phyloP scores from a whole-genome alignment of 768 basidiomycete genomes.

The Podaxis sp. region DNA sequence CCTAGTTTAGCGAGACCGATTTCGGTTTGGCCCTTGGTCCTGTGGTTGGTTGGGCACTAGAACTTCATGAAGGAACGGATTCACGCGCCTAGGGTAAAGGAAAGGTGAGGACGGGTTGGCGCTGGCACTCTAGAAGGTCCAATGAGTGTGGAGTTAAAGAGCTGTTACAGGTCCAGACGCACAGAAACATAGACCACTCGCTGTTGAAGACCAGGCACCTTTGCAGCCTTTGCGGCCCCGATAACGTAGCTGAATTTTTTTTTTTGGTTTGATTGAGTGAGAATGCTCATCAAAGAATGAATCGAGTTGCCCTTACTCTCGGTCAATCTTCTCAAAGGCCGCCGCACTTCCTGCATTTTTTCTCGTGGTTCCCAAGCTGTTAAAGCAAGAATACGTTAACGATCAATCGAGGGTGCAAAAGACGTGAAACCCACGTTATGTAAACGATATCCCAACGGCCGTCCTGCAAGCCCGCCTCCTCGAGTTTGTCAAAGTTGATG shows the following conservation, averaged over 20 bases:
- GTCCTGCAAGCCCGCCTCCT: conserved; percentile 47
- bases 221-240: conserved; percentile 68
- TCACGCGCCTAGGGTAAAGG: conserved; percentile 49
- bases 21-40: conserved; percentile 79
- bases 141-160: background rate
- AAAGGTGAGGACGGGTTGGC: conserved; percentile 50
- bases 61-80: background rate
- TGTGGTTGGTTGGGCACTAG: conserved; percentile 24
- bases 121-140: conserved; percentile 37
- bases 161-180: conserved; percentile 19
- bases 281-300: background rate
- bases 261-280: background rate
- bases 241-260: conserved; percentile 60
- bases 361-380: conserved; percentile 65
- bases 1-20: conserved; percentile 63
- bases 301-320: conserved; percentile 48
- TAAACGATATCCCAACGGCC: conserved; percentile 76
- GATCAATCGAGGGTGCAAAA: background rate
- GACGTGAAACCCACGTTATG: conserved; percentile 49
- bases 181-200: conserved; percentile 74
- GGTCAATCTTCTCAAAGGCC: conserved; percentile 75
- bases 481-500: conserved; percentile 69
- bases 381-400: background rate
- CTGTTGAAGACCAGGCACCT: conserved; percentile 49
- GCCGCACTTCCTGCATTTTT: conserved; percentile 60